phyloP scores from a whole-genome alignment of 441 rosid species.

The Brassica hybrid region DNA sequence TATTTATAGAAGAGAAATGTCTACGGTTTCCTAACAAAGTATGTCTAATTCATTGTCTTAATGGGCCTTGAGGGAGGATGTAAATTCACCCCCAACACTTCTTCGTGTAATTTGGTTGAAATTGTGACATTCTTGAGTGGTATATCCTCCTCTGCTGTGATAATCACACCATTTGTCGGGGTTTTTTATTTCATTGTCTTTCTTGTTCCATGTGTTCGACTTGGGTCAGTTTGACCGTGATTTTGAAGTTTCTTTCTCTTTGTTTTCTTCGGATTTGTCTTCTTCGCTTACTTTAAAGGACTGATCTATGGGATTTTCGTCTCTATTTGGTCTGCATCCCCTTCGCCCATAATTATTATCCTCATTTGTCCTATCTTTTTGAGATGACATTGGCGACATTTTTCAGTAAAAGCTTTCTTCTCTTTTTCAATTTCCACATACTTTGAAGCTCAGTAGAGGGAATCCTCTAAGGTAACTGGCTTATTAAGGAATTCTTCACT shows the following conservation, averaged over 20 bases:
- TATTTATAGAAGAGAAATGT: too few relatives aligned
- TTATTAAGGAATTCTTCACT: too few relatives aligned
- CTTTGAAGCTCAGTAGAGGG: too few relatives aligned
- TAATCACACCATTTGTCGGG: neutral
- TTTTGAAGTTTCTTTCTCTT: neutral
- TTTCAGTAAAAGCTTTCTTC: too few relatives aligned
- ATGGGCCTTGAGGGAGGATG: too few relatives aligned
- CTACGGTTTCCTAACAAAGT: too few relatives aligned
- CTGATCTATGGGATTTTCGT: neutral
- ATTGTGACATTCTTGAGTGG: neutral
- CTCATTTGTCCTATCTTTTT: too few relatives aligned
- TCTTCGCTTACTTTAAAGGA: neutral
- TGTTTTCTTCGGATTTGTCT: neutral
- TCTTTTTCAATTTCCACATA: too few relatives aligned
- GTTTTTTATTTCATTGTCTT: neutral
- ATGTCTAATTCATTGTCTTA: too few relatives aligned
- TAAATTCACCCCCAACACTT: too few relatives aligned
- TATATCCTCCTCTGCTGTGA: neutral
- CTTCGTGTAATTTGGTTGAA: neutral
- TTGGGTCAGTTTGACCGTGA: neutral
- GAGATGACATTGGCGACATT: neutral
- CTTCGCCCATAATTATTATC: too few relatives aligned
- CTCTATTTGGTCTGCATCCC: neutral
- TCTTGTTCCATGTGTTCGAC: neutral
- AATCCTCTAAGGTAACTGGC: too few relatives aligned